Evolutionary conservation across 768 basidiomycete genomes (phyloP), one percentile per base, ranked within the genome.

Genomic region (Collybia nuda): DNA sequence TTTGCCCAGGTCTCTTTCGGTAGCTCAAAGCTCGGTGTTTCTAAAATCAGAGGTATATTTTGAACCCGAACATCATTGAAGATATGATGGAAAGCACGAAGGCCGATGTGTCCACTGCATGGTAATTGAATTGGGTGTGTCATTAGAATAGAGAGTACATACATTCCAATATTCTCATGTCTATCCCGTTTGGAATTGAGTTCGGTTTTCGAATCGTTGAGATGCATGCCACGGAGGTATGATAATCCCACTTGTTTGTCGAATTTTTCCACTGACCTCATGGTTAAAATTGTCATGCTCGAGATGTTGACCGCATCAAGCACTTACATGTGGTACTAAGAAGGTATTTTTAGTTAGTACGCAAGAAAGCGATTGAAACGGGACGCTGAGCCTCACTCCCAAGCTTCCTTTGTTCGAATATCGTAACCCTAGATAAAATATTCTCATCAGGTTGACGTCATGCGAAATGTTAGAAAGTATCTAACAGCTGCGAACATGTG

Each of bases 161-260:
- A 90, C 87, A 89, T 63, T 18, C 93, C 93, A 32, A 94, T 85
- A 54, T 91, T 93, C 64, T 92, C 84, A 56, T 94, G 93, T 35
- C 89, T 69, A 58, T 94, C 93, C 56, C 81, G 85, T 56, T 78
- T 85, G 11, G 86, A 85, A 2, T 74, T 78, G 11, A 81, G 72
- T 1, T 69, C 72, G 7, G 77, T 78, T 63, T 90, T 90, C 11
- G 88, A 88, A 62, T 93, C 92, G 61, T 95, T 95, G 40, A 93
- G 62, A 59, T 95, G 93, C 80, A 93, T 86, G 1, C 86, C 92
- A 3, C 82, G 77, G 14, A 94, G 80, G 61, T 91, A 93, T 11
- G 73, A 62, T 21, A 90, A 58, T 1, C 93, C 90, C 2, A 95
- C 75, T 52, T 79, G 69, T n/a, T 72, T 59, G 26, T 89, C 84